A percentile compares a stretch with the other conserved stretches of the same genome.
These are phyloP conservation scores for Trametes elegans DNA, from an alignment of 768 basidiomycete species.

Conservation along the genomic window DNA sequence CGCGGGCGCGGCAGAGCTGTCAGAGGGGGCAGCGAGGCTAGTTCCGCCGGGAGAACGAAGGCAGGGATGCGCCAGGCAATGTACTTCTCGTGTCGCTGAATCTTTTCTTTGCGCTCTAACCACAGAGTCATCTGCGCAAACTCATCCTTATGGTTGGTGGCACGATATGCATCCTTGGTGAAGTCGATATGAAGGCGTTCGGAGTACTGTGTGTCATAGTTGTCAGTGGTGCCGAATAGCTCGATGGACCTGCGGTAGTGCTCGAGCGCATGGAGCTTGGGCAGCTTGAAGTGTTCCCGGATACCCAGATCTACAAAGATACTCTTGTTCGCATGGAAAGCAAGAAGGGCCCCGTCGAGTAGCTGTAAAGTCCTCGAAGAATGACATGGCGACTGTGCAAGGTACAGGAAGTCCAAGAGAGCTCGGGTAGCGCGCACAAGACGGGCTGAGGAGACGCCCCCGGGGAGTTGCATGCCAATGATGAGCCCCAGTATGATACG, in stretches of 20 bases:
- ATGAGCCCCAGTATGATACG: slow-evolving; percentile 24
- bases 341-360: slow-evolving; percentile 11
- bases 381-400: slow-evolving; percentile 26
- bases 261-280: slow-evolving; percentile 22
- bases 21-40: not conserved
- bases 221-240: slow-evolving; percentile 20
- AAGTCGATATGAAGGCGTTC: slow-evolving; percentile 42
- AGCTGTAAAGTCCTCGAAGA: slow-evolving; percentile 4
- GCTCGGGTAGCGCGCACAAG: slow-evolving; percentile 20
- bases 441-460: not conserved
- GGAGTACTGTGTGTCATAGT: slow-evolving; percentile 24
- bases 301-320: slow-evolving; percentile 26
- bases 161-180: slow-evolving; percentile 33
- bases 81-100: slow-evolving; percentile 6
- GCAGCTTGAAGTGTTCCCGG: slow-evolving; percentile 22
- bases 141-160: slow-evolving; percentile 18
- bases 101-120: slow-evolving; percentile 16
- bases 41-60: no score
- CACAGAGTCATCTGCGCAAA: slow-evolving; percentile 18
- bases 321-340: slow-evolving; percentile 25
- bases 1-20: not conserved
- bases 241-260: slow-evolving; percentile 23
- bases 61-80: slow-evolving; percentile 11
- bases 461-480: slow-evolving; percentile 17
- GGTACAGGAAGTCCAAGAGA: slow-evolving; percentile 27